A percentile compares a stretch with the other conserved stretches of the same genome.
Conservation (phyloP, 768 basidiomycete genomes). For the Candolleomyces eurysporus region DNA sequence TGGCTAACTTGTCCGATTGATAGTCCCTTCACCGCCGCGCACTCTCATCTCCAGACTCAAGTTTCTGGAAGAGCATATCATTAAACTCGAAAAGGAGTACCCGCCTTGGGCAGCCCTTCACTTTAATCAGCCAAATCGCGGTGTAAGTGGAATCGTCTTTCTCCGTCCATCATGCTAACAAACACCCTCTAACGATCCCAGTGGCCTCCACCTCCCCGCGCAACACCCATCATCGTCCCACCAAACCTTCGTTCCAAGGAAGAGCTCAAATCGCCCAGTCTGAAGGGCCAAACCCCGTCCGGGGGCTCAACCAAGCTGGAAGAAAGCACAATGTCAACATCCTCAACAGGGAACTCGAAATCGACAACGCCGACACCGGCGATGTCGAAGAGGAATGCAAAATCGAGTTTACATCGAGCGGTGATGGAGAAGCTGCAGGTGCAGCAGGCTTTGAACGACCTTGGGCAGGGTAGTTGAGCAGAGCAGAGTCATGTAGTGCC, state of each 20-base stretch:
- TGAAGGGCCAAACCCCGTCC: conserved; percentile 6
- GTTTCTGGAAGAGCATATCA: conserved; percentile 74
- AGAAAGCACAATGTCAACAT: not conserved
- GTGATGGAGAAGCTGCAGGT: conserved; percentile 77
- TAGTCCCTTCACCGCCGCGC: conserved; percentile 71
- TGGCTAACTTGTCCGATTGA: not conserved
- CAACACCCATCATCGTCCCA: conserved; percentile 77
- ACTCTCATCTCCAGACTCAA: conserved; percentile 63
- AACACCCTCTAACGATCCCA: conserved; percentile 22
- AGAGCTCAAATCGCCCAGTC: not conserved
- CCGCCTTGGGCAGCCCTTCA: conserved; percentile 89
- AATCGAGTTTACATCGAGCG: conserved; percentile 68
- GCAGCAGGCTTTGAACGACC: conserved; percentile 65
- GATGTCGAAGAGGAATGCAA: conserved; percentile 37
- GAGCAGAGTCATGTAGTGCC: too few relatives aligned
- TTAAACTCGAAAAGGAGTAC: conserved; percentile 75
- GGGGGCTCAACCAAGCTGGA: conserved; percentile 12
- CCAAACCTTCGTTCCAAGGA: conserved; percentile 46
- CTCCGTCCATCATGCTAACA: not conserved
- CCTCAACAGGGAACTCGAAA: not conserved
- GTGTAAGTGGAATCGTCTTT: conserved; percentile 44
- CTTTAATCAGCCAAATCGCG: conserved; percentile 81
- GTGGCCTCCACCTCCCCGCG: conserved; percentile 85
- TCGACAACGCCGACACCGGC: not conserved
- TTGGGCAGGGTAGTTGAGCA: not conserved